Evolutionary conservation across 1,139 yeast species (phyloP).

Genomic region (Barnettozyma hawaiiensis): DNA sequence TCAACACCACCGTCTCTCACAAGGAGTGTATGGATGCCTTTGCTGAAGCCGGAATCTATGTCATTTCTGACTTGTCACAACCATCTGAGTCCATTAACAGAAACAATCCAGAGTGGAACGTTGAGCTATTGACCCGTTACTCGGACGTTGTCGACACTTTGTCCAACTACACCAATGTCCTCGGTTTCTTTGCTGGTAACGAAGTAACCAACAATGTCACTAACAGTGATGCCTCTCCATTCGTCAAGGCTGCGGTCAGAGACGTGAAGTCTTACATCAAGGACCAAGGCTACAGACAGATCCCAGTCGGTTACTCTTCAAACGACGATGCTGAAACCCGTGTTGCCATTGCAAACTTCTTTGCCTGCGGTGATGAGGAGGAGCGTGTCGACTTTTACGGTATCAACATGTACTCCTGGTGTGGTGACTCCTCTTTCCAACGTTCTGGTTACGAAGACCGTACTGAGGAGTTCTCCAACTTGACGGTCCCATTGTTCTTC

Average conservation of each 20-base stretch:
- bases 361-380: slow-evolving; percentile 62
- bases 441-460: slow-evolving; percentile 60
- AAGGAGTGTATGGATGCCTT: slow-evolving; percentile 54
- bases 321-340: slow-evolving; percentile 67
- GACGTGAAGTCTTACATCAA: slow-evolving; percentile 66
- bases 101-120: slow-evolving; percentile 44
- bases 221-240: slow-evolving; percentile 69
- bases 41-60: slow-evolving; percentile 62
- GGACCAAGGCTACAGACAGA: slow-evolving; percentile 49
- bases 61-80: slow-evolving; percentile 57
- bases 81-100: slow-evolving; percentile 57
- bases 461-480: slow-evolving; percentile 53
- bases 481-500: slow-evolving; percentile 70
- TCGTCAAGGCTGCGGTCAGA: slow-evolving; percentile 77
- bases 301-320: slow-evolving; percentile 78
- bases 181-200: slow-evolving; percentile 80
- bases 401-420: slow-evolving; percentile 86
- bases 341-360: slow-evolving; percentile 63
- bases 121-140: slow-evolving; percentile 58
- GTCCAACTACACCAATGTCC: slow-evolving; percentile 59
- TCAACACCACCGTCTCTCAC: slow-evolving; percentile 55
- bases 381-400: slow-evolving; percentile 68
- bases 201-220: slow-evolving; percentile 67
- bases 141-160: slow-evolving; percentile 59
- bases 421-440: slow-evolving; percentile 57